Evolutionary conservation across 2,329 filamentous ascomycete genomes (phyloP), one percentile per base, ranked within the genome.

Genomic region (Ophiostoma piceae): DNA sequence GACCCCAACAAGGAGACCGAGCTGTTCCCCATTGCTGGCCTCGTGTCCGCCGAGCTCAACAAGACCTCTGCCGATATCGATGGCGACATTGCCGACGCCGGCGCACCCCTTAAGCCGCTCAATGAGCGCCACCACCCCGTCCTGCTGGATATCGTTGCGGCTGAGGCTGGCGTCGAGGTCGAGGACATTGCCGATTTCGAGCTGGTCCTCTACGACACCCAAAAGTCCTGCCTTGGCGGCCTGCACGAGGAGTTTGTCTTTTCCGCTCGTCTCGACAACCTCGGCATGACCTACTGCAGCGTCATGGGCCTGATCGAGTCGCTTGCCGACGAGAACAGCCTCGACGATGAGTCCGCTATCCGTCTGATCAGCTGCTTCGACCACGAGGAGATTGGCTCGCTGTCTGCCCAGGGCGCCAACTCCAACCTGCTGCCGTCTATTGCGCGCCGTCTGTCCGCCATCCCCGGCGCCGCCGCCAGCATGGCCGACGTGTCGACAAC

Each of bases 1-100:
- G 85, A 92, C 70, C 96, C 96, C 77, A 99, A 98, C 84, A 98
- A 97, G 83, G 95, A 99, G 83, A 92, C 90, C 32, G 94, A 99
- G 79, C 82, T 99, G 32, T 96, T 97, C 77, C 95, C 95, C 5
- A 97, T 99, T 76, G 89, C 91, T 29, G 95, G 95, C 6, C 84
- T 99, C 69, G 90, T 92, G 1, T 88, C 91, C 68, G 92, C 92
- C 2, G 94, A 97, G 82, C 85, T 99, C 71, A 97, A 97, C 82
- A 84, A 84, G 76, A 79, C 80, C 11, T 80, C 80, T 4, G 79
- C 80, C 16, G 51, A 22, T 9, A 7, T 73, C 78, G 41, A 76
- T 82, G 79, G 19, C 74, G 77, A 26, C 14, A 16, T 11, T 9
- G 69, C 74, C 35, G 67, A 43, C 7, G 35, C 92, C 78, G 16